Percentiles rank a stretch among this genome's conserved stretches.
Evolutionary conservation across 805 yeast genomes (phyloP).

Genomic region (Debaryomyces maramus): DNA sequence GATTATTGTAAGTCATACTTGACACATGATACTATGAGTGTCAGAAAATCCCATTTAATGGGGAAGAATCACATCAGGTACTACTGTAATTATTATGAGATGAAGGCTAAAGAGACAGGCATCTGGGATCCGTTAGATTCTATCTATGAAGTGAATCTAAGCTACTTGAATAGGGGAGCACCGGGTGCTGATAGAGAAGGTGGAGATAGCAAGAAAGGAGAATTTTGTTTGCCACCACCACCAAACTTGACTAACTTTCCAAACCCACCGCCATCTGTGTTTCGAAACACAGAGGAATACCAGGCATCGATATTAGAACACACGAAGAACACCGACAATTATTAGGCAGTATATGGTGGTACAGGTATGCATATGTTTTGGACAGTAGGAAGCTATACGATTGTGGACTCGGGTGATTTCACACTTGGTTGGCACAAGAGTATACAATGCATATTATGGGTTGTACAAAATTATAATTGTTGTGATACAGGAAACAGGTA

Average conservation of each 20-base stretch:
- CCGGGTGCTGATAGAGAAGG: slow-evolving; percentile 20
- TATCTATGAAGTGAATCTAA: slow-evolving; percentile 37
- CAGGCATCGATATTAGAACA: slow-evolving; percentile 18
- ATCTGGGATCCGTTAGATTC: slow-evolving; percentile 33
- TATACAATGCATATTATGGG: too few species aligned
- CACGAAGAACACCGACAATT: neutral
- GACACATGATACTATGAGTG: slow-evolving; percentile 88
- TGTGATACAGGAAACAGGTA: too few species aligned
- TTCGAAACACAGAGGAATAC: slow-evolving; percentile 23
- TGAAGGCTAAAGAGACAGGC: slow-evolving; percentile 38
- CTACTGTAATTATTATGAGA: slow-evolving; percentile 74
- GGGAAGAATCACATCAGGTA: slow-evolving; percentile 75
- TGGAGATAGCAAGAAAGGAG: slow-evolving; percentile 3
- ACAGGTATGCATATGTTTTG: too few species aligned
- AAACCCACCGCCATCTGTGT: slow-evolving; percentile 34
- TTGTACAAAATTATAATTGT: too few species aligned
- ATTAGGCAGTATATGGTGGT: too few species aligned
- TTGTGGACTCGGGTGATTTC: too few species aligned
- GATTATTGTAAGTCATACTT: slow-evolving; percentile 81
- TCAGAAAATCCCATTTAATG: slow-evolving; percentile 71
- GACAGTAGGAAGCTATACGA: too few species aligned
- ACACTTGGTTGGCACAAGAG: too few species aligned
- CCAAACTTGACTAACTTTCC: slow-evolving; percentile 28
- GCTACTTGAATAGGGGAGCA: slow-evolving; percentile 32
- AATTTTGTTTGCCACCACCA: slow-evolving; percentile 34